Percentiles rank a stretch among this genome's conserved stretches.
phyloP scores from a whole-genome alignment of 2,329 filamentous ascomycete genomes.

The Penicillium rolfsii region DNA sequence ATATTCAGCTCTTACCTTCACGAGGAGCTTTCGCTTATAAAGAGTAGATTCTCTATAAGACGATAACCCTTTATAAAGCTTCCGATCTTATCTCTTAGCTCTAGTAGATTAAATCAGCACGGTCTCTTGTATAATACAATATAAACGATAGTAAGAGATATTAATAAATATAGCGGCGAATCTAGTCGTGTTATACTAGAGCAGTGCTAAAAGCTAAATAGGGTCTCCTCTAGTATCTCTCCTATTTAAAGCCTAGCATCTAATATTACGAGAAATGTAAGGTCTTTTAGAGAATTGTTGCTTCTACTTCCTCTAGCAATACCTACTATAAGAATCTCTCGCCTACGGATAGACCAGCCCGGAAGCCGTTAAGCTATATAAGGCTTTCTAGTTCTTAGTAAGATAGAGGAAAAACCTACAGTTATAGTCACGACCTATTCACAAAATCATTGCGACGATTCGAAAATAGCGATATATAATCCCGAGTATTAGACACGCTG shows the following conservation, averaged over 20 bases:
- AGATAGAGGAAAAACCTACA: neutral
- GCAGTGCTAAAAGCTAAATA: neutral
- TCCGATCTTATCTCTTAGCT: conserved; percentile 1
- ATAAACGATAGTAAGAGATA: too few species aligned
- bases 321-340: neutral
- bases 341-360: conserved; percentile 1
- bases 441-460: conserved; percentile 2
- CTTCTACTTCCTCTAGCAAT: conserved; percentile 2
- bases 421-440: neutral
- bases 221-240: conserved; percentile 2
- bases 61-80: neutral
- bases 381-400: conserved; percentile 1
- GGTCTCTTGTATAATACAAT: too few species aligned
- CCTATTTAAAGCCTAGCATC: conserved; percentile 1
- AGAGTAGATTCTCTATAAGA: conserved; percentile 1
- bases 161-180: neutral
- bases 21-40: conserved; percentile 3
- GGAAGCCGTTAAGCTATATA: conserved; percentile 1
- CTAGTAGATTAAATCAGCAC: neutral
- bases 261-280: conserved; percentile 1
- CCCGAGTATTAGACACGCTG: conserved; percentile 3
- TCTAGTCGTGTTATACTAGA: neutral
- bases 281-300: conserved; percentile 1
- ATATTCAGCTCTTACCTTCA: neutral
- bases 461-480: neutral